These are phyloP conservation scores for Xanthoconium stramineum DNA, from an alignment of 768 basidiomycete species.

Conservation along the genomic window DNA sequence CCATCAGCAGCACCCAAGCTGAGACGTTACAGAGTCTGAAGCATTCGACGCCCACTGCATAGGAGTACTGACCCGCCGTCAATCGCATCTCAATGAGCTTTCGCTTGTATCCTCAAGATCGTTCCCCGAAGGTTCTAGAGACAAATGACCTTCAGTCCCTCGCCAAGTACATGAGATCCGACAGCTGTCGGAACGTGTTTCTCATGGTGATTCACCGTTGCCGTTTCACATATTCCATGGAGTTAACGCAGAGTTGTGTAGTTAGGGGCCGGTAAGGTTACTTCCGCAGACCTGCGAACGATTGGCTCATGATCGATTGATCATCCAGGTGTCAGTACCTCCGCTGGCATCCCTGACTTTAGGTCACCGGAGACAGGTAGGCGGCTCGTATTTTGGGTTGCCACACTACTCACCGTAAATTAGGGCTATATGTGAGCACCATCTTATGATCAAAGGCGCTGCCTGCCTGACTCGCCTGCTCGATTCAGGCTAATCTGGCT, in stretches of 20 bases:
- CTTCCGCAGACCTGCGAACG: neutral
- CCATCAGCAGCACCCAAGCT: no score
- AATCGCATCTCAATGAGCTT: constrained; percentile 13
- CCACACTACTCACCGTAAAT: neutral
- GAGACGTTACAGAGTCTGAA: neutral
- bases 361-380: constrained; percentile 79
- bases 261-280: constrained; percentile 63
- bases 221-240: neutral
- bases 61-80: no score
- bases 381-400: constrained; percentile 13
- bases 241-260: constrained; percentile 24
- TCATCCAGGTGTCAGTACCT: constrained; percentile 69
- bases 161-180: constrained; percentile 67
- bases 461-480: neutral
- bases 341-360: constrained; percentile 89
- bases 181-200: constrained; percentile 63
- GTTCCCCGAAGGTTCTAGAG: constrained; percentile 25
- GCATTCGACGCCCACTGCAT: neutral
- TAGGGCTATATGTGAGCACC: constrained; percentile 31
- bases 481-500: constrained; percentile 66
- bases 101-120: constrained; percentile 1
- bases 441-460: neutral
- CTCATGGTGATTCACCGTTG: constrained; percentile 55
- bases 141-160: constrained; percentile 42
- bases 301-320: constrained; percentile 4